Conservation (phyloP, 2,329 filamentous ascomycete species). For the Peltaster fructicola region DNA sequence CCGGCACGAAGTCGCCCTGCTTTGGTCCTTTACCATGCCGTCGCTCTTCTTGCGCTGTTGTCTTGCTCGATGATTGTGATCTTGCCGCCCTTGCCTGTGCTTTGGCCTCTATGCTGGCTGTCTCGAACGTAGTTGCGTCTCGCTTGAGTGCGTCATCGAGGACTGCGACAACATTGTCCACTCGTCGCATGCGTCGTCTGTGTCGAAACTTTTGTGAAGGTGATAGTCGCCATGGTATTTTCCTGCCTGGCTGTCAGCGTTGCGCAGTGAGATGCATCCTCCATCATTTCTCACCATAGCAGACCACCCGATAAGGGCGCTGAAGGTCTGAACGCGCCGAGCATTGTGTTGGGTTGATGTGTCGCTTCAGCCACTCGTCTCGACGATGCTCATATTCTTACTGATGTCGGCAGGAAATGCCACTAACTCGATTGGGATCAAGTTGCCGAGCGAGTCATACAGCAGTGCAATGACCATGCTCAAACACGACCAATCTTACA, state of each 20-base stretch:
- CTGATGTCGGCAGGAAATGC: conserved; percentile 1
- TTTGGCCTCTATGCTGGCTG: conserved; percentile 15
- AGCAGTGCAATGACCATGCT: too few species aligned
- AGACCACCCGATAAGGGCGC: conserved; percentile 62
- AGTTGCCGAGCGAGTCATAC: conserved; percentile 1
- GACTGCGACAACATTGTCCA: conserved; percentile 75
- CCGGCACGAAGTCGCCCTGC: conserved; percentile 11
- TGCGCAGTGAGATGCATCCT: conserved; percentile 5
- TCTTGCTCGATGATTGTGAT: conserved; percentile 1
- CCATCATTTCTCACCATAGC: conserved; percentile 45
- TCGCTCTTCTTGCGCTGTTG: conserved; percentile 5
- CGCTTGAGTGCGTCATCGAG: conserved; percentile 54
- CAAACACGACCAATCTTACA: too few species aligned
- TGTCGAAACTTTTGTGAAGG: conserved; percentile 79
- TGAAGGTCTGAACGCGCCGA: conserved; percentile 65
- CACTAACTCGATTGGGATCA: conserved; percentile 1
- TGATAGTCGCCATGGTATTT: conserved; percentile 92
- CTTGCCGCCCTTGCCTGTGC: too few species aligned
- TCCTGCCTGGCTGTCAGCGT: conserved; percentile 37
- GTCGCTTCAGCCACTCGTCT: neutral
- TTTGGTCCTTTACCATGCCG: conserved; percentile 17
- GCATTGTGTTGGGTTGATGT: conserved; percentile 56
- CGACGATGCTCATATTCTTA: too few species aligned
- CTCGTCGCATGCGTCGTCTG: conserved; percentile 61
- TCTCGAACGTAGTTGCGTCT: conserved; percentile 28